A percentile compares a stretch with the other conserved stretches of the same genome.
phyloP scores from a whole-genome alignment of 2,329 filamentous ascomycete genomes.

The Claviceps sp. region DNA sequence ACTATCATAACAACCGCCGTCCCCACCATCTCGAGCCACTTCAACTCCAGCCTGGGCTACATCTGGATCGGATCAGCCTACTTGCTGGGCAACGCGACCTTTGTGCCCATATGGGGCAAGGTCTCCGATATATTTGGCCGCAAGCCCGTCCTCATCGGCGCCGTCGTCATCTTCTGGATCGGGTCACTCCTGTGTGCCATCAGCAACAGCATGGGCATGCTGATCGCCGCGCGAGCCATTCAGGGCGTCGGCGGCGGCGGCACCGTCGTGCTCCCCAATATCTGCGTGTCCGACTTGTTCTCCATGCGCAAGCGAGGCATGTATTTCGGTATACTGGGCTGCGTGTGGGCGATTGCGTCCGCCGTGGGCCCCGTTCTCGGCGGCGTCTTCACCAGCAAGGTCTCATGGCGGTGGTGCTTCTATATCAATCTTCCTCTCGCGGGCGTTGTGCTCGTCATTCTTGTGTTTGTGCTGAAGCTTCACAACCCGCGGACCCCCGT shows the following conservation, averaged over 20 bases:
- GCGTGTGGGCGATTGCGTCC: constrained; percentile 51
- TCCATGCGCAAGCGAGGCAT: constrained; percentile 36
- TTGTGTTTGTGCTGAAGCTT: constrained; percentile 51
- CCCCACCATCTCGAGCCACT: constrained; percentile 49
- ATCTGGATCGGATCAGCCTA: constrained; percentile 68
- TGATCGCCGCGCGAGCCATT: constrained; percentile 41
- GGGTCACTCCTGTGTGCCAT: constrained; percentile 42
- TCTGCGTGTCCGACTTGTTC: constrained; percentile 43
- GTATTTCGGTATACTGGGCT: constrained; percentile 39
- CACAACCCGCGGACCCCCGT: constrained; percentile 55
- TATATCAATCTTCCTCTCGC: constrained; percentile 47
- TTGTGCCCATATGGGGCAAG: constrained; percentile 57
- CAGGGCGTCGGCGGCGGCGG: constrained; percentile 46
- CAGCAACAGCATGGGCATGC: constrained; percentile 33
- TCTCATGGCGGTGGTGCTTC: constrained; percentile 58
- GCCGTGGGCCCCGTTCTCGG: constrained; percentile 54
- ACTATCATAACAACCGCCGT: constrained; percentile 56
- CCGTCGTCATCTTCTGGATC: constrained; percentile 39
- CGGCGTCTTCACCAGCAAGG: constrained; percentile 51
- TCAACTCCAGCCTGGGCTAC: constrained; percentile 56
- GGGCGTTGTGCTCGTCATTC: constrained; percentile 31
- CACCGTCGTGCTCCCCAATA: constrained; percentile 45
- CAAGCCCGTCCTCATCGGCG: constrained; percentile 37
- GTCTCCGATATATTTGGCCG: constrained; percentile 45
- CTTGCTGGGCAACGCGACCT: constrained; percentile 53